phyloP scores from a whole-genome alignment of 73 alveolate genomes.

The Paramecium sonneborni region DNA sequence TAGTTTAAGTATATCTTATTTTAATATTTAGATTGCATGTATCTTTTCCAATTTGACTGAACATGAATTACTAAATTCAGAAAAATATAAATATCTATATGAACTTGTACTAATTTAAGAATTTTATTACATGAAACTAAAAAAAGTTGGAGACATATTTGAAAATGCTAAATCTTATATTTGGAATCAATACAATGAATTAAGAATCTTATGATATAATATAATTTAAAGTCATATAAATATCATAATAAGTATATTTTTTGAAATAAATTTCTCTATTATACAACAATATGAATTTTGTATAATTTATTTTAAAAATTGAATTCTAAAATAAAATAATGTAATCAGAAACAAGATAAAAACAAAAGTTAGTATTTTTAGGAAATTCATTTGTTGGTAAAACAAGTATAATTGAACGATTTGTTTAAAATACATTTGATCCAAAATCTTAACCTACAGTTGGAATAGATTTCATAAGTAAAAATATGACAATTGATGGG shows the following conservation, averaged over 20 bases:
- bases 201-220: background rate
- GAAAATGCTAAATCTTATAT: background rate
- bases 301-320: background rate
- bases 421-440: conserved; percentile 45
- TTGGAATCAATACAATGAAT: too few species aligned
- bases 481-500: conserved; percentile 63
- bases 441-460: conserved; percentile 63
- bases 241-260: too few species aligned
- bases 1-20: background rate
- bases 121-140: background rate
- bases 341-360: background rate
- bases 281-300: too few species aligned
- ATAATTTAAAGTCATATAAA: background rate
- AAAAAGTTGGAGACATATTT: background rate
- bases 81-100: background rate
- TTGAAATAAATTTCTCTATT: too few species aligned
- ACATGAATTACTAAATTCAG: background rate
- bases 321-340: background rate
- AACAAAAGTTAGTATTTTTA: conserved; percentile 8
- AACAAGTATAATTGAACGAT: conserved; percentile 62
- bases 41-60: background rate
- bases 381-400: conserved; percentile 72
- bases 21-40: background rate
- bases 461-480: conserved; percentile 62
- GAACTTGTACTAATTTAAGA: background rate